phyloP scores from a whole-genome alignment of 805 yeast genomes.

The Candida nanaspora region DNA sequence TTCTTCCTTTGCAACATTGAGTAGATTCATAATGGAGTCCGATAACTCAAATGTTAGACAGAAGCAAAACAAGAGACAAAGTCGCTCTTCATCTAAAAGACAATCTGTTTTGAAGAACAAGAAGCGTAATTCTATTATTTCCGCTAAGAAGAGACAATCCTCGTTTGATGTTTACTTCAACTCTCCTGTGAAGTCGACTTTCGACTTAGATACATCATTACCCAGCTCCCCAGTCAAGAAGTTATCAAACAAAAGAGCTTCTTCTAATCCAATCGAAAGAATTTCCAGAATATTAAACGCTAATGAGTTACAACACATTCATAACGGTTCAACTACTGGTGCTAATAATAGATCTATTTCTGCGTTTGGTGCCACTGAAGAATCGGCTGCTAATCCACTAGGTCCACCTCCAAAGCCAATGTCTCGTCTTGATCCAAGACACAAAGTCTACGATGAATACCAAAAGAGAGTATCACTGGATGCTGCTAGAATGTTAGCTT shows the following conservation, averaged over 20 bases:
- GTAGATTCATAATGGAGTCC: constrained; percentile 33
- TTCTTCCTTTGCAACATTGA: constrained; percentile 44
- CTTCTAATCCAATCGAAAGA: constrained; percentile 24
- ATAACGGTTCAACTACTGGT: constrained; percentile 3
- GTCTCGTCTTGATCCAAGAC: constrained; percentile 50
- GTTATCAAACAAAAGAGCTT: constrained; percentile 21
- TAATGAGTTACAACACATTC: constrained; percentile 31
- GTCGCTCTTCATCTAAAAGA: background rate
- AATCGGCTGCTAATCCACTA: constrained; percentile 19
- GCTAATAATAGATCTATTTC: constrained; percentile 41
- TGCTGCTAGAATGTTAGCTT: constrained; percentile 26
- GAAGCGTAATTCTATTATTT: constrained; percentile 12
- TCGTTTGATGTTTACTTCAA: constrained; percentile 13
- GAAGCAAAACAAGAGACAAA: background rate
- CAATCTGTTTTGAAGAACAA: constrained; percentile 1
- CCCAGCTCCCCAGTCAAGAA: background rate
- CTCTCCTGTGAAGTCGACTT: background rate
- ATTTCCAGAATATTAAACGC: constrained; percentile 33
- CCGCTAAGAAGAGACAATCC: constrained; percentile 14
- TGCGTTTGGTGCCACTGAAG: constrained; percentile 18
- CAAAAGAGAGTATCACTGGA: constrained; percentile 36
- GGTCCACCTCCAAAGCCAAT: constrained; percentile 46
- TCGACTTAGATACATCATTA: background rate
- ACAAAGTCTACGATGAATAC: constrained; percentile 40
- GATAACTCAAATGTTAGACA: background rate